Percentiles rank a stretch among this genome's conserved stretches.
Conservation (phyloP, 805 yeast species). For the Kodamaea kaohsiungensis region DNA sequence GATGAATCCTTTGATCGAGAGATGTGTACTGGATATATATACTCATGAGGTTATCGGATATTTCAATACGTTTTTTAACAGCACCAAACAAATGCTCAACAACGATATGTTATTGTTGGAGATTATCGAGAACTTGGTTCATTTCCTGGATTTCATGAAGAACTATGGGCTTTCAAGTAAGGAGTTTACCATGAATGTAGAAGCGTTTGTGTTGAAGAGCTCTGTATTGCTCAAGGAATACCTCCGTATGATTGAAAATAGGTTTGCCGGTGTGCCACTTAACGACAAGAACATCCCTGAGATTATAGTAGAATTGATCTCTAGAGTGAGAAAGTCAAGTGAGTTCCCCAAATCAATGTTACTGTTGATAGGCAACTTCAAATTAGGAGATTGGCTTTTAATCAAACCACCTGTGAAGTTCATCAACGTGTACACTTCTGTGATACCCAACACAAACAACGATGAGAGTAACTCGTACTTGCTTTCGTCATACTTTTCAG, state of each 20-base stretch:
- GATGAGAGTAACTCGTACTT: conserved; percentile 49
- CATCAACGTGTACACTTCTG: conserved; percentile 48
- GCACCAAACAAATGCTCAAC: conserved; percentile 13
- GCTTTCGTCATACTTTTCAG: conserved; percentile 69
- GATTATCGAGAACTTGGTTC: conserved; percentile 45
- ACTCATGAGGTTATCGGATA: conserved; percentile 14
- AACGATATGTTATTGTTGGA: conserved; percentile 36
- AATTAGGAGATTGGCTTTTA: conserved; percentile 69
- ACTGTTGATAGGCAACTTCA: conserved; percentile 49
- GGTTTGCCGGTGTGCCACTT: conserved; percentile 53
- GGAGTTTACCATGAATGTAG: conserved; percentile 12
- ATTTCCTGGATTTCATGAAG: conserved; percentile 22
- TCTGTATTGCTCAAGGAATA: conserved; percentile 54
- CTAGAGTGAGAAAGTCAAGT: conserved; percentile 63
- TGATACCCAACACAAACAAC: conserved; percentile 37
- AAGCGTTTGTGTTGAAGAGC: conserved; percentile 21
- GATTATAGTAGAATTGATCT: conserved; percentile 69
- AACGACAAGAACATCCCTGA: conserved; percentile 73
- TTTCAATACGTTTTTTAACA: conserved; percentile 17
- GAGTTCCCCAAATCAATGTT: conserved; percentile 58
- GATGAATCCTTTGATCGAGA: conserved; percentile 12
- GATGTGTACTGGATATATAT: conserved; percentile 12
- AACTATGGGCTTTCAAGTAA: conserved; percentile 10
- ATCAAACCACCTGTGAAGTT: conserved; percentile 55
- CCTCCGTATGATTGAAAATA: conserved; percentile 54